A percentile compares a stretch with the other conserved stretches of the same genome.
These are phyloP conservation scores for Schizothecium vesticola DNA, from an alignment of 495 filamentous ascomycete species.

Conservation along the genomic window DNA sequence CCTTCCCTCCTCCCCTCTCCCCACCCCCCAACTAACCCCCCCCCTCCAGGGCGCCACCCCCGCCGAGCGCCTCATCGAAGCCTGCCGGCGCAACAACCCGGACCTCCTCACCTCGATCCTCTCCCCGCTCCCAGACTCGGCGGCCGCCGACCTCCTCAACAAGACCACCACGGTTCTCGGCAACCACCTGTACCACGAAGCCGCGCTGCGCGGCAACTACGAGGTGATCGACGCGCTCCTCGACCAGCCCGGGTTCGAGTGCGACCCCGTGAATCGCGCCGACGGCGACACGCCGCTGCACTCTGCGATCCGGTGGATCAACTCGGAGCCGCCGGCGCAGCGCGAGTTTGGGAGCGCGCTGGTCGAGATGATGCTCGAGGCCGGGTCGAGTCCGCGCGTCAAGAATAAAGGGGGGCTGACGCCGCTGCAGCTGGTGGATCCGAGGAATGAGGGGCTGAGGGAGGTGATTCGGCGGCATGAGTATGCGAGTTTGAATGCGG, in stretches of 20 bases:
- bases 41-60: constrained; percentile 72
- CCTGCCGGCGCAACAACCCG: constrained; percentile 86
- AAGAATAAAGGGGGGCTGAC: constrained; percentile 67
- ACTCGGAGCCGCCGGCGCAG: constrained; percentile 54
- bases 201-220: constrained; percentile 80
- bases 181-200: constrained; percentile 83
- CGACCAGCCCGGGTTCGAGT: constrained; percentile 91
- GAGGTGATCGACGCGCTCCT: constrained; percentile 88
- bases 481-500: constrained; percentile 53
- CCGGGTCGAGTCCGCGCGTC: constrained; percentile 51
- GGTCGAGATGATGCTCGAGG: constrained; percentile 88
- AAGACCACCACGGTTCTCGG: constrained; percentile 76
- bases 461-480: constrained; percentile 69
- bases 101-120: constrained; percentile 65
- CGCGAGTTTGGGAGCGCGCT: constrained; percentile 60
- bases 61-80: constrained; percentile 82
- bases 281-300: constrained; percentile 91
- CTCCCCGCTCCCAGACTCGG: constrained; percentile 38
- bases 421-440: constrained; percentile 65
- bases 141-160: constrained; percentile 72
- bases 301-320: constrained; percentile 78
- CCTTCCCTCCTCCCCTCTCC: not conserved
- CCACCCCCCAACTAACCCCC: not conserved
- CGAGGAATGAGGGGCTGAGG: constrained; percentile 62
- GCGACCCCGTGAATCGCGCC: constrained; percentile 73